Evolutionary conservation across 805 yeast genomes (phyloP).

Genomic region (Candida endomychidarum): DNA sequence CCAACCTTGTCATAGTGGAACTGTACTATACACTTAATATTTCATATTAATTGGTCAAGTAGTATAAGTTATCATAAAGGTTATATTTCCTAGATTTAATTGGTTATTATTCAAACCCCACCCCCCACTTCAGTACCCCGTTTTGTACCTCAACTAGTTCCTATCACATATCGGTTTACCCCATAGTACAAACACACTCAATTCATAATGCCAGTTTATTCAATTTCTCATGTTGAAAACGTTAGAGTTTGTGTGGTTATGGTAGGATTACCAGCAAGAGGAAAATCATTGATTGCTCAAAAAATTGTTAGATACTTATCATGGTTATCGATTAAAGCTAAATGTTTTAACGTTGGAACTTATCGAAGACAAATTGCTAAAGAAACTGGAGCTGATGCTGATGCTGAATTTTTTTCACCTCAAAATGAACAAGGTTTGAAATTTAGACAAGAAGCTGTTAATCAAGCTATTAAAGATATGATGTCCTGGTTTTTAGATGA

Average conservation of each 20-base stretch:
- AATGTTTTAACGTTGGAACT: constrained; percentile 85
- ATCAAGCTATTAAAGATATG: constrained; percentile 73
- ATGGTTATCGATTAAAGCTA: constrained; percentile 87
- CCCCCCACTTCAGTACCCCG: no score
- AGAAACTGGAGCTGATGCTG: constrained; percentile 53
- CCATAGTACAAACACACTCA: background rate
- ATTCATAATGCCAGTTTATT: constrained; percentile 51
- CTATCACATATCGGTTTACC: no score
- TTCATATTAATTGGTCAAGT: no score
- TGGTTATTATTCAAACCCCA: no score
- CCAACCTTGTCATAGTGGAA: no score
- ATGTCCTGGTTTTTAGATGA: constrained; percentile 81
- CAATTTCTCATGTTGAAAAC: constrained; percentile 62
- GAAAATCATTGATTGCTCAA: constrained; percentile 92
- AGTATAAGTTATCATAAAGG: no score
- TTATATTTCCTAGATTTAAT: no score
- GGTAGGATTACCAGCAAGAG: constrained; percentile 89
- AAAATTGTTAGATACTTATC: constrained; percentile 88
- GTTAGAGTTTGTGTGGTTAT: constrained; percentile 81
- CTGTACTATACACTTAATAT: no score
- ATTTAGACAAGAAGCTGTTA: constrained; percentile 67
- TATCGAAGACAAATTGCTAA: constrained; percentile 62
- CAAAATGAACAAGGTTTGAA: constrained; percentile 62
- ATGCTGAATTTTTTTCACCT: constrained; percentile 76
- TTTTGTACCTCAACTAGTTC: no score